Evolutionary conservation across 176 grass and related monocot genomes (phyloP).

Genomic region (Sorghum bicolor): DNA sequence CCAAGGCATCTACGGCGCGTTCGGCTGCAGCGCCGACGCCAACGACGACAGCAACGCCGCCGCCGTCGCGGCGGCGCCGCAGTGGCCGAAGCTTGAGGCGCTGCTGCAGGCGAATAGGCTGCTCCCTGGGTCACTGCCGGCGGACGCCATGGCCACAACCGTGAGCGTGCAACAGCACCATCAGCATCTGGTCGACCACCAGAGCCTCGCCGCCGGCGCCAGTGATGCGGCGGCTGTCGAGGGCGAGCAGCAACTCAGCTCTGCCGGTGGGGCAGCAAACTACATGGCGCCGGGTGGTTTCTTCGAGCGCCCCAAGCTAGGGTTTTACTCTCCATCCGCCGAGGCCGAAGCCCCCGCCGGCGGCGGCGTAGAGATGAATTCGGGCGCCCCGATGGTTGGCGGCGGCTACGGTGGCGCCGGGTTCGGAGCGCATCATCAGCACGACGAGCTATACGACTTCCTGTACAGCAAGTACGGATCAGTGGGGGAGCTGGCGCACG

Average conservation of each 20-base stretch:
- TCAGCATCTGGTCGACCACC: conserved; percentile 29
- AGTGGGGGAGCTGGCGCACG: conserved; percentile 14
- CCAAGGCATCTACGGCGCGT: conserved; percentile 65
- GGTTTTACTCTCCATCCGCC: conserved; percentile 39
- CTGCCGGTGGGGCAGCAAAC: not conserved
- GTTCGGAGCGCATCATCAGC: conserved; percentile 14
- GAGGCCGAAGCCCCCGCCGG: conserved; percentile 14
- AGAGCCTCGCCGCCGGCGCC: not conserved
- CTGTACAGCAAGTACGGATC: conserved; percentile 38
- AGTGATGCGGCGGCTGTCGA: not conserved
- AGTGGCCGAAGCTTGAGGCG: conserved; percentile 49
- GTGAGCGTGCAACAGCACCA: conserved; percentile 1
- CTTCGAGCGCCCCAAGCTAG: conserved; percentile 52
- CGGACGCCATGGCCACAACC: conserved; percentile 24
- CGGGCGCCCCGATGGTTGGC: conserved; percentile 7
- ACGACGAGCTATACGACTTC: conserved; percentile 53
- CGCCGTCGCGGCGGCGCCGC: not conserved
- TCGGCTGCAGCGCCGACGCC: conserved; percentile 16
- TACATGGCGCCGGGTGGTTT: conserved; percentile 36
- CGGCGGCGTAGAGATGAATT: not conserved
- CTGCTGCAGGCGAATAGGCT: not conserved
- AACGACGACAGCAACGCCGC: not conserved
- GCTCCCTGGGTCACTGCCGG: conserved; percentile 11
- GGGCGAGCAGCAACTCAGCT: conserved; percentile 11
- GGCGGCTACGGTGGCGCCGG: conserved; percentile 10